Percentiles rank a stretch among this genome's conserved stretches.
These are phyloP conservation scores for Phytophthora sp. DNA, from an alignment of 352 stramenopile genomes.

Conservation along the genomic window DNA sequence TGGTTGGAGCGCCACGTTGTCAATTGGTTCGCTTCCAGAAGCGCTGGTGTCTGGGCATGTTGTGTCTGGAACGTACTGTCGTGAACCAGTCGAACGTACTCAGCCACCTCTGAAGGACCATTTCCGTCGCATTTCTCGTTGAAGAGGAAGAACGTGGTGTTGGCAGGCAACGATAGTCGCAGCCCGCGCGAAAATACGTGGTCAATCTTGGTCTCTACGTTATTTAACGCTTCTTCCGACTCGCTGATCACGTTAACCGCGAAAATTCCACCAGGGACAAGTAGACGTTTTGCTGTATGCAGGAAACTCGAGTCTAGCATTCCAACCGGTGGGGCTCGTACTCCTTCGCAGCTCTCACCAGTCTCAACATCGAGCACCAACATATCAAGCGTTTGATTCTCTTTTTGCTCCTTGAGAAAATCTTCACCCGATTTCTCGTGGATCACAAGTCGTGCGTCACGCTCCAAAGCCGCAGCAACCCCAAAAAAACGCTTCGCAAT, in stretches of 20 bases:
- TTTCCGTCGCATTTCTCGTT: constrained; percentile 23
- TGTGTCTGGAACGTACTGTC: constrained; percentile 32
- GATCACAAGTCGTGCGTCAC: constrained; percentile 37
- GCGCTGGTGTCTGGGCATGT: constrained; percentile 30
- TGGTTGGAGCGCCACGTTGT: constrained; percentile 17
- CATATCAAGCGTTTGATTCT: constrained; percentile 41
- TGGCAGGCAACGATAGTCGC: constrained; percentile 40
- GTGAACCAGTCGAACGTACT: constrained; percentile 24
- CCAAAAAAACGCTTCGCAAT: constrained; percentile 59
- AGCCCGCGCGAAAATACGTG: constrained; percentile 42
- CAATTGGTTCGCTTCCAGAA: constrained; percentile 30
- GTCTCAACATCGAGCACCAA: constrained; percentile 74
- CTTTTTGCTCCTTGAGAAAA: constrained; percentile 39
- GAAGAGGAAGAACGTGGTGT: constrained; percentile 53
- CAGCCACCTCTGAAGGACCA: background rate
- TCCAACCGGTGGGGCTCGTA: constrained; percentile 45
- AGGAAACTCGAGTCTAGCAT: constrained; percentile 60
- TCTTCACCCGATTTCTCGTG: constrained; percentile 53
- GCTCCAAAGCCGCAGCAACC: constrained; percentile 30
- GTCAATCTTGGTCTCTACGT: constrained; percentile 34
- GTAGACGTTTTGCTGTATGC: constrained; percentile 24
- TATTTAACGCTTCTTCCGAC: constrained; percentile 33
- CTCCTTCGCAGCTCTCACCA: constrained; percentile 38
- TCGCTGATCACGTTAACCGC: constrained; percentile 71
- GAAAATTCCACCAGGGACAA: constrained; percentile 43